Evolutionary conservation across 2,329 filamentous ascomycete genomes (phyloP).

Genomic region (Hysterium pulicare): DNA sequence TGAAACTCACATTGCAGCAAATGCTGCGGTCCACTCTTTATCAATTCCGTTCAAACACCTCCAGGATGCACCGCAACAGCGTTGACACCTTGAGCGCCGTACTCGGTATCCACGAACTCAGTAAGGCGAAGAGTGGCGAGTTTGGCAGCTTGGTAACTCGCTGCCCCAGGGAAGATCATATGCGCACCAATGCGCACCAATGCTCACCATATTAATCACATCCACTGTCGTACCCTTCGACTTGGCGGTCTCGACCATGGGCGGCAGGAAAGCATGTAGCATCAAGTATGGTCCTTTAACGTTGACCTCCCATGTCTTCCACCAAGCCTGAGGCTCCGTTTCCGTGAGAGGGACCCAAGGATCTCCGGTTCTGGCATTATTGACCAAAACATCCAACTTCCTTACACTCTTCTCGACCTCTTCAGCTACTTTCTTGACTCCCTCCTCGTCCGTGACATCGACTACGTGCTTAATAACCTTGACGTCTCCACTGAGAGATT

Average conservation of each 20-base stretch:
- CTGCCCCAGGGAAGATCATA: conserved; percentile 2
- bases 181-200: conserved; percentile 24
- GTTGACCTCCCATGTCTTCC: conserved; percentile 48
- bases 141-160: conserved; percentile 40
- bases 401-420: conserved; percentile 22
- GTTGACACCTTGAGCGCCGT: neutral
- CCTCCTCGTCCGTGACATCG: conserved; percentile 41
- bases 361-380: conserved; percentile 45
- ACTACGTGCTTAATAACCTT: conserved; percentile 43
- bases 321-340: conserved; percentile 38
- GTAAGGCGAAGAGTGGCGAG: neutral
- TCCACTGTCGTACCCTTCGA: conserved; percentile 29
- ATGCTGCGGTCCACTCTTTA: neutral
- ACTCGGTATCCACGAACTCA: conserved; percentile 1
- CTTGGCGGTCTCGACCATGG: conserved; percentile 29
- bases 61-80: neutral
- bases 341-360: conserved; percentile 30
- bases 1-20: neutral
- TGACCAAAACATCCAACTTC: conserved; percentile 46
- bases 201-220: conserved; percentile 50
- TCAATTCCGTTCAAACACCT: conserved; percentile 1
- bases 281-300: conserved; percentile 48
- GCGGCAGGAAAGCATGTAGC: conserved; percentile 46
- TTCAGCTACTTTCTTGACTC: conserved; percentile 35
- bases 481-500: conserved; percentile 38